Evolutionary conservation across 176 grass and related monocot genomes (phyloP).

Genomic region (Areca catechu): DNA sequence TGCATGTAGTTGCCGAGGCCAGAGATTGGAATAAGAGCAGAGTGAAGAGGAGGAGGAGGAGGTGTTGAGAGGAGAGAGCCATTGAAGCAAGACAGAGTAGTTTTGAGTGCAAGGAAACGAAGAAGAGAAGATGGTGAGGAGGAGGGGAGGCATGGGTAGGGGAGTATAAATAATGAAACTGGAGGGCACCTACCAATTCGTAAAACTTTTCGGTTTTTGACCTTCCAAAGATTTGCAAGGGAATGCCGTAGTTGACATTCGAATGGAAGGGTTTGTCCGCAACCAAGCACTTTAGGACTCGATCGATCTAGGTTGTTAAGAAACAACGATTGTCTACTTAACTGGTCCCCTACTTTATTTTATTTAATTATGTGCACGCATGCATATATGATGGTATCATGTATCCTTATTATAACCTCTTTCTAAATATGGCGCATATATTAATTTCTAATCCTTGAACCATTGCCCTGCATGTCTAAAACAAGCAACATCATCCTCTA

Average conservation of each 20-base stretch:
- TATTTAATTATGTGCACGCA: too few species aligned
- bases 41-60: constrained; percentile 16
- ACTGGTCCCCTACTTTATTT: too few species aligned
- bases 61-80: not conserved
- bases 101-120: not conserved
- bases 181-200: not conserved
- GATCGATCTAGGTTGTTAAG: too few species aligned
- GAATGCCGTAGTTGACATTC: constrained; percentile 20
- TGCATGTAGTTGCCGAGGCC: constrained; percentile 21
- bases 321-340: too few species aligned
- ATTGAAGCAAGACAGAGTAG: not conserved
- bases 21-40: constrained; percentile 14
- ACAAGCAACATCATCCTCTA: too few species aligned
- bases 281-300: not conserved
- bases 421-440: too few species aligned
- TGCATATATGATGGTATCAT: too few species aligned
- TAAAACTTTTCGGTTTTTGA: constrained; percentile 5
- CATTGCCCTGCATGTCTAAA: too few species aligned
- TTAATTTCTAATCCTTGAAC: too few species aligned
- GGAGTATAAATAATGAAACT: constrained; percentile 2
- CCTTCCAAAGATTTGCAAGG: not conserved
- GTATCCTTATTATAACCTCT: too few species aligned
- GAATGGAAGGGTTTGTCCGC: not conserved
- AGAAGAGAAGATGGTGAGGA: not conserved
- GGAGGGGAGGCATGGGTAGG: constrained; percentile 2